A percentile compares a stretch with the other conserved stretches of the same genome.
Evolutionary conservation across 768 basidiomycete genomes (phyloP).

Genomic region (Kwoniella sp.): DNA sequence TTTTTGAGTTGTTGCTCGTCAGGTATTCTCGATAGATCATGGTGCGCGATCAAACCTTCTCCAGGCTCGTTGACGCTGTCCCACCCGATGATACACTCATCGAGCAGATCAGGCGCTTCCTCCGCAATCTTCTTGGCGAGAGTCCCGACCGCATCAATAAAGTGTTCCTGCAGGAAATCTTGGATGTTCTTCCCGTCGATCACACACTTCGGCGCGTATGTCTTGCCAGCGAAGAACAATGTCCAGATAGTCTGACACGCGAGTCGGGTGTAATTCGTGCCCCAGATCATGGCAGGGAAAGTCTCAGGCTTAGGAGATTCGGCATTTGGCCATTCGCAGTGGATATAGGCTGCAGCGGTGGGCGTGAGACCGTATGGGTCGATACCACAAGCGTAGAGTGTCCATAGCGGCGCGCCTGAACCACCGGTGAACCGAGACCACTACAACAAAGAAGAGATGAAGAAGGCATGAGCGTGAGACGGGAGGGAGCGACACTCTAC

Average conservation of each 20-base stretch:
- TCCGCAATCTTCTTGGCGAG: conserved; percentile 74
- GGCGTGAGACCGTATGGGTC: conserved; percentile 80
- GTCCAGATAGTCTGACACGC: conserved; percentile 88
- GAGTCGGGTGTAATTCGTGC: conserved; percentile 89
- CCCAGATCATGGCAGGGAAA: conserved; percentile 94
- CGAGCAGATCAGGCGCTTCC: conserved; percentile 68
- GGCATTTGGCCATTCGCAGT: conserved; percentile 79
- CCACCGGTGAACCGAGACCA: conserved; percentile 98
- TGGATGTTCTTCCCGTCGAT: conserved; percentile 91
- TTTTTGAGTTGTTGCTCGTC: conserved; percentile 76
- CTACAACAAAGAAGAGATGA: conserved; percentile 57
- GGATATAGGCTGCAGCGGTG: conserved; percentile 81
- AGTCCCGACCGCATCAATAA: conserved; percentile 71
- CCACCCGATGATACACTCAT: conserved; percentile 92
- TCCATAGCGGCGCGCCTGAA: conserved; percentile 91
- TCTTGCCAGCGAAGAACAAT: conserved; percentile 87
- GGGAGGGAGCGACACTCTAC: conserved; percentile 56
- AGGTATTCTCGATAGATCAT: conserved; percentile 69
- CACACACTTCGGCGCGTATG: conserved; percentile 85
- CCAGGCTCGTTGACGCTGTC: conserved; percentile 94
- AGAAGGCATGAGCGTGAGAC: background rate
- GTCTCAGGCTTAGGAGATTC: conserved; percentile 68
- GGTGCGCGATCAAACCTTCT: conserved; percentile 74
- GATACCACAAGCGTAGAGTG: conserved; percentile 74
- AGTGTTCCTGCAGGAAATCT: conserved; percentile 83